Evolutionary conservation across 306 rosid species (phyloP).

Genomic region (Datisca glomerata): DNA sequence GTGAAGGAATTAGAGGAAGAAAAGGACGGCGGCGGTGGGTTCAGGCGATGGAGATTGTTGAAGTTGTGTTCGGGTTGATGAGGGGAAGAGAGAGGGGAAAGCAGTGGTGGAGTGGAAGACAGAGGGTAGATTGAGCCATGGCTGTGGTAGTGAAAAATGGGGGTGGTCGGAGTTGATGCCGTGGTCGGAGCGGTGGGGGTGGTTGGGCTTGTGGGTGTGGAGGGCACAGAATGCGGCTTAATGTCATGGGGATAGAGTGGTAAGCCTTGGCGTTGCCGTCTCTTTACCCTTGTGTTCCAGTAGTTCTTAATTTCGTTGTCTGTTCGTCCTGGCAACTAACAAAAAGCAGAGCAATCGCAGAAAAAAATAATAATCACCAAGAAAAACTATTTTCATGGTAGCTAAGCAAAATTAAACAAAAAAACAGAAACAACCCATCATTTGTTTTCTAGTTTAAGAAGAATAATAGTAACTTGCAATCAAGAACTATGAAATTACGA

Average conservation of each 20-base stretch:
- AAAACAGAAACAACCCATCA: too few species aligned
- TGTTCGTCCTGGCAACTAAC: slow-evolving; percentile 85
- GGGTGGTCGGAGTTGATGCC: slow-evolving; percentile 21
- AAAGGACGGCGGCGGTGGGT: too few species aligned
- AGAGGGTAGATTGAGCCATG: slow-evolving; percentile 17
- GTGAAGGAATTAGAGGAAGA: slow-evolving; percentile 32
- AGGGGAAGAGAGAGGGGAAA: slow-evolving; percentile 41
- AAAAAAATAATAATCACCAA: not conserved
- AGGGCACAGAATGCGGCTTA: slow-evolving; percentile 13
- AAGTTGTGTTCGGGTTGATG: slow-evolving; percentile 19
- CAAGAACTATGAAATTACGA: too few species aligned
- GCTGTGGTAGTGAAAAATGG: slow-evolving; percentile 23
- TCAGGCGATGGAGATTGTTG: slow-evolving; percentile 8
- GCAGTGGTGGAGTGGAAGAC: slow-evolving; percentile 18
- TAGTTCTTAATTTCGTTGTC: slow-evolving; percentile 91
- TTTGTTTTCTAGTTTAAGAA: too few species aligned
- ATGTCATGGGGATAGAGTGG: slow-evolving; percentile 51
- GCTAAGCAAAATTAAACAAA: too few species aligned
- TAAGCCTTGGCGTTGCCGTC: slow-evolving; percentile 67
- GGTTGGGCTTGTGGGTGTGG: slow-evolving; percentile 10
- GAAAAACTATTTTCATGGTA: too few species aligned
- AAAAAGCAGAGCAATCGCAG: not conserved
- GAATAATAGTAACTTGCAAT: too few species aligned
- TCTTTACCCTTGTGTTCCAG: slow-evolving; percentile 81
- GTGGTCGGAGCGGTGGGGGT: slow-evolving; percentile 20